These are phyloP conservation scores for Hamamelis virginiana DNA, from an alignment of 164 flowering plant species.

Conservation along the genomic window DNA sequence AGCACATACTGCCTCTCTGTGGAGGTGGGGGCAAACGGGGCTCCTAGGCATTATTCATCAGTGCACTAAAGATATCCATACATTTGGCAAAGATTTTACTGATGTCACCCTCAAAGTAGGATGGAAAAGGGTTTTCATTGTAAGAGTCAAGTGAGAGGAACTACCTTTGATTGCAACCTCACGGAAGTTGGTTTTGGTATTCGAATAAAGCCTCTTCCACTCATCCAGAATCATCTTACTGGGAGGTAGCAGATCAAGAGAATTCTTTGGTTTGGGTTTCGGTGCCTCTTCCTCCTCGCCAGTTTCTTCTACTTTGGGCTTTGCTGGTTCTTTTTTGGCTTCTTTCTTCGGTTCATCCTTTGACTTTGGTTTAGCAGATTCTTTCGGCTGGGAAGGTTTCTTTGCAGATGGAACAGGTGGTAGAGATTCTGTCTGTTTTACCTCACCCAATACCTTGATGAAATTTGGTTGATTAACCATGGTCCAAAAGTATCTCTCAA, in stretches of 20 bases:
- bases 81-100: too few species aligned
- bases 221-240: slow-evolving; percentile 49
- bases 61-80: too few species aligned
- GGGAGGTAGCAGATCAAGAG: slow-evolving; percentile 73
- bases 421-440: slow-evolving; percentile 71
- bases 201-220: slow-evolving; percentile 92
- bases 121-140: too few species aligned
- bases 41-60: too few species aligned
- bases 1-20: too few species aligned
- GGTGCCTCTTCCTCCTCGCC: slow-evolving; percentile 85
- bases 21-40: too few species aligned
- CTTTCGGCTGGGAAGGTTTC: slow-evolving; percentile 48
- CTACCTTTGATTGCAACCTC: slow-evolving; percentile 97
- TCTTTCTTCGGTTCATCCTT: slow-evolving; percentile 45
- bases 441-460: slow-evolving; percentile 68
- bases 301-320: slow-evolving; percentile 42
- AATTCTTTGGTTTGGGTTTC: slow-evolving; percentile 89
- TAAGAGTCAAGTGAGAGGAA: background rate
- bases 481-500: slow-evolving; percentile 97
- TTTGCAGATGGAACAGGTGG: slow-evolving; percentile 50
- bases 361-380: slow-evolving; percentile 57
- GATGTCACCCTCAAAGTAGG: too few species aligned
- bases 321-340: slow-evolving; percentile 48
- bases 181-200: slow-evolving; percentile 63
- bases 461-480: slow-evolving; percentile 85